Conservation (phyloP, 2,329 filamentous ascomycete species). For the Chaetomium sp. region DNA sequence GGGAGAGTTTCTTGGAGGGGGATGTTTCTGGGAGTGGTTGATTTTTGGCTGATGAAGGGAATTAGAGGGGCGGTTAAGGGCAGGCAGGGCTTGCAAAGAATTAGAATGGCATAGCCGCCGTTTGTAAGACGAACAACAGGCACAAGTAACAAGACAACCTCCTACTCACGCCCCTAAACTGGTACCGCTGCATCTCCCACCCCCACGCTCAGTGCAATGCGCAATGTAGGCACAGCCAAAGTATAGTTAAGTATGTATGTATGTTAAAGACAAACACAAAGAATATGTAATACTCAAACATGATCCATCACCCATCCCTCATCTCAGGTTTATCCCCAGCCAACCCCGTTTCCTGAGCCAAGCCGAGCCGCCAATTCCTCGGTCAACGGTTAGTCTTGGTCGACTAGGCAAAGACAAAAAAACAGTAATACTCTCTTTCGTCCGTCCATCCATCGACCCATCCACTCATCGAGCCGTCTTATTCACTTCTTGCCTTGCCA, state of each 20-base stretch:
- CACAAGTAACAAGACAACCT: too few relatives aligned
- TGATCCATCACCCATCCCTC: constrained; percentile 6
- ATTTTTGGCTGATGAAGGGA: too few relatives aligned
- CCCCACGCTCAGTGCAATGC: not conserved
- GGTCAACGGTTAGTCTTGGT: not conserved
- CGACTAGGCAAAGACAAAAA: not conserved
- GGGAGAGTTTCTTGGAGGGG: too few relatives aligned
- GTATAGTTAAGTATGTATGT: not conserved
- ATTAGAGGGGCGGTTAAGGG: too few relatives aligned
- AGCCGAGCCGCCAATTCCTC: not conserved
- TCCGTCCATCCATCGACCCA: not conserved
- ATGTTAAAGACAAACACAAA: not conserved
- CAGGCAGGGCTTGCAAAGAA: too few relatives aligned
- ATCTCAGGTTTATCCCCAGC: not conserved
- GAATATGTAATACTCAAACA: constrained; percentile 8
- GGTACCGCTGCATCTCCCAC: too few relatives aligned
- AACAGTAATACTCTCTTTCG: not conserved
- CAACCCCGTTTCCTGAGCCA: not conserved
- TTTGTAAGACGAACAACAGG: too few relatives aligned
- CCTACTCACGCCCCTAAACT: too few relatives aligned
- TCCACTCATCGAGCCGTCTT: not conserved
- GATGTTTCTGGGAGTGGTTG: too few relatives aligned
- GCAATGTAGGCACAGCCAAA: not conserved
- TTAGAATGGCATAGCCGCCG: too few relatives aligned
- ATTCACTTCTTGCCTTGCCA: not conserved